Evolutionary conservation across 441 rosid genomes (phyloP), one percentile per base, ranked within the genome.

Genomic region (Breynia disticha): DNA sequence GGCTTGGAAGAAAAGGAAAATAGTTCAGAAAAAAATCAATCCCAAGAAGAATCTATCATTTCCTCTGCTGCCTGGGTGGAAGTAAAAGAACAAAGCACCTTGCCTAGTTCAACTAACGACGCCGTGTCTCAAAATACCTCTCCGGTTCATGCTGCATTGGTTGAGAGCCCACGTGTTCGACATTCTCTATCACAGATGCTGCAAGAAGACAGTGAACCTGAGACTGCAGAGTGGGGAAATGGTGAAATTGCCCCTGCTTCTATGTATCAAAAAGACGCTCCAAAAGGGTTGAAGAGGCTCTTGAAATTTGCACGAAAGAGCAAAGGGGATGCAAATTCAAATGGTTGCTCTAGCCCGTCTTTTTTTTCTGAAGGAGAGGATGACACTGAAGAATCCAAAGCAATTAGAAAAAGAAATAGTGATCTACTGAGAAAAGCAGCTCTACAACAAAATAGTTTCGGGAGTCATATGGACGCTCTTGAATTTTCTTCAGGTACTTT

Each of bases 181-280:
- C 84, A 83, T 70, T 83, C 90, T 46, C 61, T 83, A 46, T 83
- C 86, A 5, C 84, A 83, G 77, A 80, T 83, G 90, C 77, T 83
- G 63, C 90, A 76, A 74, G 86, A 83, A 76, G 86, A 83, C 61
- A 80, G 79, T 48, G 90, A 83, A 65, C 65, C 76, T 60, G 90
- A 83, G 50, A 63, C 65, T 21, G 57, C 32, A 12, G 86, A 80
- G 68, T 83, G 86, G 90, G 86, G 86, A 60, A 80, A 75, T 64
- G 86, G 83, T 16, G 90, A 83, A 69, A 76, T 78, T 63, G 84
- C 80, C n/a, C 86, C 82, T 19, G 66, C 79, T 46, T 52, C 73
- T 65, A 60, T 70, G 59, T 73, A 71, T 56, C 90, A 80, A 50
- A 83, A 76, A 68, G 86, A 83, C 57, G 78, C 79, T 2, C 86